Conservation (phyloP, 805 yeast genomes). For the Pichia eremophila region DNA sequence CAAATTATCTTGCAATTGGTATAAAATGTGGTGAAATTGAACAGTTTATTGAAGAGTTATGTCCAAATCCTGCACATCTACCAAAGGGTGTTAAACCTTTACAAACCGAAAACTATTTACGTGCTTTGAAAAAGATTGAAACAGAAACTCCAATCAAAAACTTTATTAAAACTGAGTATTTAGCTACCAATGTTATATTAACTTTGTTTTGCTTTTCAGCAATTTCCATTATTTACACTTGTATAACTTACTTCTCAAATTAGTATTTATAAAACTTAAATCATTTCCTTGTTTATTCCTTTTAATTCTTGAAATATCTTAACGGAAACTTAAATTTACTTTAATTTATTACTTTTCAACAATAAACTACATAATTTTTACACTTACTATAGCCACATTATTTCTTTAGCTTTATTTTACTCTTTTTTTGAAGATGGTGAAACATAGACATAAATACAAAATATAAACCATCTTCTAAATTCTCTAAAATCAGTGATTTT, state of each 20-base stretch:
- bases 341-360: no score
- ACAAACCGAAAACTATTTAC: constrained; percentile 38
- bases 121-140: constrained; percentile 35
- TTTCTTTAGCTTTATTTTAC: no score
- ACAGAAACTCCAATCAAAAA: constrained; percentile 22
- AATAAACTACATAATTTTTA: no score
- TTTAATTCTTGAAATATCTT: no score
- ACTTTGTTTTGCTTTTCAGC: constrained; percentile 16
- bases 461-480: no score
- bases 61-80: constrained; percentile 44
- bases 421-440: no score
- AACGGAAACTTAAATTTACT: no score
- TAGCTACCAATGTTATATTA: constrained; percentile 10
- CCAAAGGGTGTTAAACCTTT: constrained; percentile 44
- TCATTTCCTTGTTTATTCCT: background rate
- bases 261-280: background rate
- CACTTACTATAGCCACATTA: no score
- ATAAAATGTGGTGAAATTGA: constrained; percentile 82
- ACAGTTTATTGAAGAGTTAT: constrained; percentile 73
- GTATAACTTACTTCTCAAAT: background rate
- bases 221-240: constrained; percentile 11
- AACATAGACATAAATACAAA: no score
- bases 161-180: constrained; percentile 13
- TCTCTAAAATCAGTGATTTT: no score
- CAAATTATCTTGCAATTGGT: constrained; percentile 76